These are phyloP conservation scores for Clarireedia homoeocarpa DNA, from an alignment of 2,329 filamentous ascomycete species.

Conservation along the genomic window DNA sequence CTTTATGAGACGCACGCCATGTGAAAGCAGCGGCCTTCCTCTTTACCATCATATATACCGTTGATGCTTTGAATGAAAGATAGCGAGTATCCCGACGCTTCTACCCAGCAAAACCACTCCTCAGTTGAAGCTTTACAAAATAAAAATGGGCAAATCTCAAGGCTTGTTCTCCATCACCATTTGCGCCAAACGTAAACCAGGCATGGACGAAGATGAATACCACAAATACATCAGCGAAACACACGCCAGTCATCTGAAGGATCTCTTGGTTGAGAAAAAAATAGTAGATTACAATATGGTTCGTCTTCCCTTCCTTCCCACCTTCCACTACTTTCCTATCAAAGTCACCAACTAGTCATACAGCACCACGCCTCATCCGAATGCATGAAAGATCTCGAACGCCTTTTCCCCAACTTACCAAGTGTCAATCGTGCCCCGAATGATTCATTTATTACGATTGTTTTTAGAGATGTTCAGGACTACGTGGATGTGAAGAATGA, in stretches of 20 bases:
- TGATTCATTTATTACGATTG: not conserved
- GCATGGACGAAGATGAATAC: not conserved
- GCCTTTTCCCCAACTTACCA: not conserved
- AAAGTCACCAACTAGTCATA: not conserved
- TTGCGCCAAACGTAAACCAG: not conserved
- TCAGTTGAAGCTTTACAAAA: too few relatives aligned
- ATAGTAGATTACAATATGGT: not conserved
- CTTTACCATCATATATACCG: too few relatives aligned
- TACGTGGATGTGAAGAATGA: not conserved
- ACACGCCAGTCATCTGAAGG: not conserved
- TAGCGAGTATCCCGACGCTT: too few relatives aligned
- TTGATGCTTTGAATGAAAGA: too few relatives aligned
- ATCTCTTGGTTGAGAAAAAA: not conserved
- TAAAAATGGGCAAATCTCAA: not conserved
- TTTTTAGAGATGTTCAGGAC: not conserved
- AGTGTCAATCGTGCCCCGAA: not conserved
- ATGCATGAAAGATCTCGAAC: not conserved
- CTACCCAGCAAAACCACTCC: too few relatives aligned
- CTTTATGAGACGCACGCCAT: too few relatives aligned
- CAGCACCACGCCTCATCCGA: not conserved
- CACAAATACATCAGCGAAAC: not conserved
- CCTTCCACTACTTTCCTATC: not conserved
- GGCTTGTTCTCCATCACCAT: not conserved
- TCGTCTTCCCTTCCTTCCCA: not conserved
- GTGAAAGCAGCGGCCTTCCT: too few relatives aligned